A percentile compares a stretch with the other conserved stretches of the same genome.
Conservation (phyloP, 2,329 filamentous ascomycete genomes). For the Trichoderma polysporum region DNA sequence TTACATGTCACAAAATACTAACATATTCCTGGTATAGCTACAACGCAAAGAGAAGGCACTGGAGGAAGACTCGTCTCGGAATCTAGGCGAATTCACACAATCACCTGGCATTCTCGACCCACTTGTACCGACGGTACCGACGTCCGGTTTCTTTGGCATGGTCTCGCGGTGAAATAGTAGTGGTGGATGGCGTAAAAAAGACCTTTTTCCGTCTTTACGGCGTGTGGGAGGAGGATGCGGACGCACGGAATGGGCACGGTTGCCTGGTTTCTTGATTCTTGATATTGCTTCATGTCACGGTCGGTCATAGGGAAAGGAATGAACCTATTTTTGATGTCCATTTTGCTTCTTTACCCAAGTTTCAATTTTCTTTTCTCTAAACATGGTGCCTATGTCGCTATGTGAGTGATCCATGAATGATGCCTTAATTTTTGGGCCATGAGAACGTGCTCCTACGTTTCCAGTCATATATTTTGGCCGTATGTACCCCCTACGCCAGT, state of each 20-base stretch:
- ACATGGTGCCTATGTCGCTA: neutral
- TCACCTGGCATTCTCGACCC: slow-evolving; percentile 24
- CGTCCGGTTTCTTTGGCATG: slow-evolving; percentile 28
- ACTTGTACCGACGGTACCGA: slow-evolving; percentile 27
- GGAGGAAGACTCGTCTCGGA: slow-evolving; percentile 99
- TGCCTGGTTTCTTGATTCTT: slow-evolving; percentile 40
- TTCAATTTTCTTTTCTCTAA: neutral
- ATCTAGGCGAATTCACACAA: slow-evolving; percentile 68
- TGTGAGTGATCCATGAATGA: neutral
- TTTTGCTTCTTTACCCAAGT: slow-evolving; percentile 1
- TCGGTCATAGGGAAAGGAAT: slow-evolving; percentile 45
- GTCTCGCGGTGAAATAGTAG: slow-evolving; percentile 30
- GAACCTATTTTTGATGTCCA: slow-evolving; percentile 34
- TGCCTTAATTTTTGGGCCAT: neutral
- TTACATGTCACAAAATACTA: neutral
- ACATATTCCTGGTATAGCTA: slow-evolving; percentile 64
- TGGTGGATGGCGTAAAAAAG: slow-evolving; percentile 21
- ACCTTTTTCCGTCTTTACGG: slow-evolving; percentile 25
- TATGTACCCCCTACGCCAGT: too few species aligned
- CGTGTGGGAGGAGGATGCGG: slow-evolving; percentile 28
- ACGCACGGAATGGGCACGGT: slow-evolving; percentile 34
- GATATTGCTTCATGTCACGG: slow-evolving; percentile 47
- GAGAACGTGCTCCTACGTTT: neutral
- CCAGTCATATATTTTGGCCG: neutral
- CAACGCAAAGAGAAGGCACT: slow-evolving; percentile 99